Conservation (phyloP, 345 rosid genomes). For the Ceriops decandra region DNA sequence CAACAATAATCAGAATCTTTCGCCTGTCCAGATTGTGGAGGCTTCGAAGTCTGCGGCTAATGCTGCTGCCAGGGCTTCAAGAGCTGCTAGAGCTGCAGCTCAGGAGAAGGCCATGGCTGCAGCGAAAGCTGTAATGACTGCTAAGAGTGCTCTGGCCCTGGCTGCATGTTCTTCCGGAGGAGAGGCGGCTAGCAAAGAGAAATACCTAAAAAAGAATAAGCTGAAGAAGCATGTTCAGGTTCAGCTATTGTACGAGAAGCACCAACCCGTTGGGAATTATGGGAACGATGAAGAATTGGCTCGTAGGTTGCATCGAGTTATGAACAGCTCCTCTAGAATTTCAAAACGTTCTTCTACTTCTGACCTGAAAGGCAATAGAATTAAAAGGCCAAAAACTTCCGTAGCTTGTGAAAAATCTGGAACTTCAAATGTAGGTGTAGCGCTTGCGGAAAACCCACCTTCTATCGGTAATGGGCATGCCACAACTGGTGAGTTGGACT, state of each 20-base stretch:
- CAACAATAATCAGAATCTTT: conserved; percentile 32
- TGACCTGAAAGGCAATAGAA: conserved; percentile 48
- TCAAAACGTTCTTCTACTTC: conserved; percentile 47
- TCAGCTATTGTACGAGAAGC: conserved; percentile 70
- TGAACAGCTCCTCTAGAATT: conserved; percentile 75
- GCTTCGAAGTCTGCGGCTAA: conserved; percentile 57
- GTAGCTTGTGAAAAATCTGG: conserved; percentile 32
- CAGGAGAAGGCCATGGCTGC: conserved; percentile 79
- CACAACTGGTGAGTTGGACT: conserved; percentile 46
- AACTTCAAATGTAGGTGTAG: conserved; percentile 30
- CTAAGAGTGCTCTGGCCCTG: conserved; percentile 68
- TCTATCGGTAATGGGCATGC: conserved; percentile 44
- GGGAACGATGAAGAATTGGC: conserved; percentile 67
- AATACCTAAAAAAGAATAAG: conserved; percentile 57
- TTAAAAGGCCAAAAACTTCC: conserved; percentile 46
- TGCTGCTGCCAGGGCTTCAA: conserved; percentile 53
- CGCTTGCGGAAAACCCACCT: conserved; percentile 29
- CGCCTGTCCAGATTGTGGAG: conserved; percentile 62
- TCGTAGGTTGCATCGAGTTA: conserved; percentile 62
- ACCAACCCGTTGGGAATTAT: conserved; percentile 37
- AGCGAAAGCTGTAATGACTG: conserved; percentile 67
- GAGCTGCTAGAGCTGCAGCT: conserved; percentile 72
- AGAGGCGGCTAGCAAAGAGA: conserved; percentile 42
- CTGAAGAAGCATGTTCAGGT: conserved; percentile 90
- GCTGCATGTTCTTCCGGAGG: conserved; percentile 61